These are phyloP conservation scores for Xylaria intraflava DNA, from an alignment of 495 filamentous ascomycete species.

Conservation along the genomic window DNA sequence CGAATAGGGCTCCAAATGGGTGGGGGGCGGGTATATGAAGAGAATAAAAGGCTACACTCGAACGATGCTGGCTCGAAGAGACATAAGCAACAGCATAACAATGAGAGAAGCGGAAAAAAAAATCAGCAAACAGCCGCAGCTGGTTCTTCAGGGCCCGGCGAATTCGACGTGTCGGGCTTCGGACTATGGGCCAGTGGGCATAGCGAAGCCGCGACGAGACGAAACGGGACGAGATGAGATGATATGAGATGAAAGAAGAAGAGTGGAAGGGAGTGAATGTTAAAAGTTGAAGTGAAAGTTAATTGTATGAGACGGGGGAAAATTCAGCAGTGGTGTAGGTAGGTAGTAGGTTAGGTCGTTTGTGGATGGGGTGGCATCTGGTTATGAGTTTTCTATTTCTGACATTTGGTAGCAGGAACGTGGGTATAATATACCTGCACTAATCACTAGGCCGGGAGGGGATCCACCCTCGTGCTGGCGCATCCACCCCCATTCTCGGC, in stretches of 20 bases:
- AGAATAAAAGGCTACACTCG: conserved; percentile 11
- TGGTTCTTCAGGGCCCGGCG: conserved; percentile 1
- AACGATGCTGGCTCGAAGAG: conserved; percentile 14
- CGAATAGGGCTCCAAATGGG: background rate
- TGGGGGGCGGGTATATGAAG: background rate
- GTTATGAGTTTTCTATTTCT: no score
- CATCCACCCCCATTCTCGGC: no score
- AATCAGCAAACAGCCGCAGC: background rate
- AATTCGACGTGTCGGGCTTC: conserved; percentile 6
- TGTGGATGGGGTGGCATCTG: no score
- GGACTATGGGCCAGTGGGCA: conserved; percentile 7
- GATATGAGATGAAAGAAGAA: conserved; percentile 5
- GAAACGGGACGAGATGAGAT: no score
- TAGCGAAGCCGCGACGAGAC: conserved; percentile 1
- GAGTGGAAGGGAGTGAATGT: conserved; percentile 4
- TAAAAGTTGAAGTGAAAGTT: background rate
- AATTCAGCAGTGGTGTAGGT: no score
- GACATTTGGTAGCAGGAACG: no score
- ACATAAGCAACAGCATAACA: conserved; percentile 5
- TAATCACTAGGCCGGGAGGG: no score
- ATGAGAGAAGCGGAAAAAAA: background rate
- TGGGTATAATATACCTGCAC: no score
- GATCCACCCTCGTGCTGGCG: no score
- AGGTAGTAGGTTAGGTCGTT: no score
- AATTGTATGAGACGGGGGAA: background rate